Evolutionary conservation across 345 rosid species (phyloP).

Genomic region (Hibiscus syriacus): DNA sequence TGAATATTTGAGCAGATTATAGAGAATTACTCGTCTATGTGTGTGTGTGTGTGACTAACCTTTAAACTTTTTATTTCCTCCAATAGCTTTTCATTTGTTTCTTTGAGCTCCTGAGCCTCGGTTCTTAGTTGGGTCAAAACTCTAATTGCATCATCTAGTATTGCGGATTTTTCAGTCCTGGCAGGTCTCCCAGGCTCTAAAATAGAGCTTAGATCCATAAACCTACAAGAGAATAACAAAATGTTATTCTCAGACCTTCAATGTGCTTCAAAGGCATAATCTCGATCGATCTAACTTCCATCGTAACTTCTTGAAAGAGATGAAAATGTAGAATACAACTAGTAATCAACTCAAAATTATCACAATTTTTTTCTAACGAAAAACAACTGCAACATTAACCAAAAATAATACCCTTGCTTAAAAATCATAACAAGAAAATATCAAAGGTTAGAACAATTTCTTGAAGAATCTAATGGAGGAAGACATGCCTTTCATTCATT

Average conservation of each 20-base stretch:
- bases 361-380: too few relatives aligned
- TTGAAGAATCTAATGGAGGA: background rate
- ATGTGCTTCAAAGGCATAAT: background rate
- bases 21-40: background rate
- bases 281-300: background rate
- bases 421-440: background rate
- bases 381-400: too few relatives aligned
- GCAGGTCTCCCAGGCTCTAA: slow-evolving; percentile 77
- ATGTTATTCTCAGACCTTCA: background rate
- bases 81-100: slow-evolving; percentile 62
- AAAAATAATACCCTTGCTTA: too few relatives aligned
- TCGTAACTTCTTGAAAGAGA: background rate
- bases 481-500: slow-evolving; percentile 56
- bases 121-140: slow-evolving; percentile 68
- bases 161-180: slow-evolving; percentile 77
- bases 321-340: background rate
- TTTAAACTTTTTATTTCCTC: slow-evolving; percentile 77
- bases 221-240: slow-evolving; percentile 35
- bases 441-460: background rate
- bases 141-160: slow-evolving; percentile 78
- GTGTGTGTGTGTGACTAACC: slow-evolving; percentile 30
- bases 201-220: slow-evolving; percentile 65
- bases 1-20: background rate
- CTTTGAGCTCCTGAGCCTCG: slow-evolving; percentile 72
- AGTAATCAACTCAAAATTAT: background rate